phyloP scores from a whole-genome alignment of 2,329 filamentous ascomycete species.

The Tolypocladium nubicola region DNA sequence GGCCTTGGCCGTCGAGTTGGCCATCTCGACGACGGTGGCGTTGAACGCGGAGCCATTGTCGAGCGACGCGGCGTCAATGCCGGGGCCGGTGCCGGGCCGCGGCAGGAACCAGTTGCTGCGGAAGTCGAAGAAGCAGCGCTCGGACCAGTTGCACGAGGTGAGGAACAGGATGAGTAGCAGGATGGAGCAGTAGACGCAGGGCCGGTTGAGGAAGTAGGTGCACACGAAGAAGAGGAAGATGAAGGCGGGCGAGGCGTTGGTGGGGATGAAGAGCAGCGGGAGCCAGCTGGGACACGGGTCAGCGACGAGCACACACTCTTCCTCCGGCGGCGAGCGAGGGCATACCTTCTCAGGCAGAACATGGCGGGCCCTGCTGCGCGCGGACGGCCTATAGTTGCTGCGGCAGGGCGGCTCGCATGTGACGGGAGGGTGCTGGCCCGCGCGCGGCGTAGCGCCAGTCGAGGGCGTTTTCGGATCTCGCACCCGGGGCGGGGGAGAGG shows the following conservation, averaged over 20 bases:
- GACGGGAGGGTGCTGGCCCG: background rate
- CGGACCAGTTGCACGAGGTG: constrained; percentile 82
- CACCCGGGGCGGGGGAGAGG: too few relatives aligned
- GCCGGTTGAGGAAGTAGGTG: constrained; percentile 92
- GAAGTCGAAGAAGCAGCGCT: constrained; percentile 89
- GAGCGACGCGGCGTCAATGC: constrained; percentile 8
- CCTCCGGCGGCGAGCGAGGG: background rate
- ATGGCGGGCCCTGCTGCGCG: constrained; percentile 23
- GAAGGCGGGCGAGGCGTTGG: constrained; percentile 75
- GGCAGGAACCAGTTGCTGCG: constrained; percentile 87
- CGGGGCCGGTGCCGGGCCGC: constrained; percentile 31
- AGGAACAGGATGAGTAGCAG: constrained; percentile 91
- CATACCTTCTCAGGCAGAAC: constrained; percentile 48
- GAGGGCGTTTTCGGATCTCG: background rate
- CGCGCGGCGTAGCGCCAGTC: background rate
- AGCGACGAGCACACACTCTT: background rate
- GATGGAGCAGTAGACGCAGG: constrained; percentile 95
- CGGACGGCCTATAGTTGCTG: too few relatives aligned
- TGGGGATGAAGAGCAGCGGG: constrained; percentile 78
- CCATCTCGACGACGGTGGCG: constrained; percentile 38
- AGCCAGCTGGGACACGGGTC: constrained; percentile 52
- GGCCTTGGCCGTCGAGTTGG: constrained; percentile 61
- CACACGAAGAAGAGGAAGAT: constrained; percentile 84
- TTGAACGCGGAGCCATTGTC: constrained; percentile 25
- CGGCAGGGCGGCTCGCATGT: background rate